Percentiles rank a stretch among this genome's conserved stretches.
phyloP scores from a whole-genome alignment of 1,284 basidiomycete species.

The Cutaneotrichosporon cyanovorans region DNA sequence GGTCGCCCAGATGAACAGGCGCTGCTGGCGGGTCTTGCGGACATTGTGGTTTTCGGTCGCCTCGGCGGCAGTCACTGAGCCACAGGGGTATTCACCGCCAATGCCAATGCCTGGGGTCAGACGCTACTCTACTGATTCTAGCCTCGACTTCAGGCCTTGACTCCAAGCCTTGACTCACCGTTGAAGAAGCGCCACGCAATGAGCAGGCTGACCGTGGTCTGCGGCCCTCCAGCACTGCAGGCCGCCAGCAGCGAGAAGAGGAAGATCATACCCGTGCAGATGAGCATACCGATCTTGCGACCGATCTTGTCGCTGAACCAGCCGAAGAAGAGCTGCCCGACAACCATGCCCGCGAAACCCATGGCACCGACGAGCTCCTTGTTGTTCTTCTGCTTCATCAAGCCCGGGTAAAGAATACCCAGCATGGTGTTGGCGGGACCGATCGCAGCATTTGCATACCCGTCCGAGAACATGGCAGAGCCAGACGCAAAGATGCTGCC shows the following conservation, averaged over 20 bases:
- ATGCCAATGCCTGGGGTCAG: slow-evolving; percentile 50
- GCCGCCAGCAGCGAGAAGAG: slow-evolving; percentile 74
- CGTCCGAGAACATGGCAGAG: slow-evolving; percentile 74
- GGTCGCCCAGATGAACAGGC: slow-evolving; percentile 61
- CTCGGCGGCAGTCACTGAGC: slow-evolving; percentile 84
- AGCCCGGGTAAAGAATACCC: slow-evolving; percentile 56
- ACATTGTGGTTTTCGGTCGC: slow-evolving; percentile 70
- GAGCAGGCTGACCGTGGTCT: slow-evolving; percentile 66
- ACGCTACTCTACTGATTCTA: slow-evolving; percentile 26
- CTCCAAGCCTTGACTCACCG: too few species aligned
- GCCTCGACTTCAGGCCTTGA: slow-evolving; percentile 36
- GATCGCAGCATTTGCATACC: slow-evolving; percentile 75
- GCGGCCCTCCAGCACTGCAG: slow-evolving; percentile 3
- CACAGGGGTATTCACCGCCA: slow-evolving; percentile 85
- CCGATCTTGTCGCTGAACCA: slow-evolving; percentile 70
- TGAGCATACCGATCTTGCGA: slow-evolving; percentile 9
- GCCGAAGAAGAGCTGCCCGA: slow-evolving; percentile 52
- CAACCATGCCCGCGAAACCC: slow-evolving; percentile 71
- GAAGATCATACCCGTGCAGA: slow-evolving; percentile 62
- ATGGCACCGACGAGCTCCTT: slow-evolving; percentile 57
- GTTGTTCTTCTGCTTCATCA: slow-evolving; percentile 51
- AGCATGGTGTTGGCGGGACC: slow-evolving; percentile 55
- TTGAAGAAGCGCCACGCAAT: slow-evolving; percentile 74
- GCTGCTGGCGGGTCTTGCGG: slow-evolving; percentile 68
- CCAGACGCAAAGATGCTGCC: slow-evolving; percentile 32